A percentile compares a stretch with the other conserved stretches of the same genome.
Conservation (phyloP, 2,329 filamentous ascomycete genomes). For the Botrytis sinoallii region DNA sequence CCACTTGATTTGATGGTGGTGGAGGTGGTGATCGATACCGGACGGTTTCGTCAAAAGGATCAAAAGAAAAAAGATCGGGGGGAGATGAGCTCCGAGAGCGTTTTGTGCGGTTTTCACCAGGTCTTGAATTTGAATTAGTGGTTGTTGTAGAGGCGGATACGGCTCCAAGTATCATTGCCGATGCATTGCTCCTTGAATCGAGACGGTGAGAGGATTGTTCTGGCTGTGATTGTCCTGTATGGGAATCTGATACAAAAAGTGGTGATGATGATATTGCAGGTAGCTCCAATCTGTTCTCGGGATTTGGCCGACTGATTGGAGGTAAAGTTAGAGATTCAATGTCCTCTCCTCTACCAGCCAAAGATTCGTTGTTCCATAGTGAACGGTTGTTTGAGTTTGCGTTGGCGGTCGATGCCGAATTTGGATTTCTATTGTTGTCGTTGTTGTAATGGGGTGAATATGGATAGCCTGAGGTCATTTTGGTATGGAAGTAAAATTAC, state of each 20-base stretch:
- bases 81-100: not conserved
- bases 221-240: not conserved
- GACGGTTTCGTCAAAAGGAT: not conserved
- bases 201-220: not conserved
- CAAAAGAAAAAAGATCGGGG: not conserved
- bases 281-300: not conserved
- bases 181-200: not conserved
- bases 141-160: not conserved
- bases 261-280: slow-evolving; percentile 5
- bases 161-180: not conserved
- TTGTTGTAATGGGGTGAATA: slow-evolving; percentile 5
- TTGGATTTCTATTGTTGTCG: slow-evolving; percentile 5
- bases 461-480: slow-evolving; percentile 17
- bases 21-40: slow-evolving; percentile 7
- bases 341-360: not conserved
- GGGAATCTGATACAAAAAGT: slow-evolving; percentile 14
- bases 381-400: not conserved
- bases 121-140: not conserved
- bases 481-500: slow-evolving; percentile 16
- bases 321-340: slow-evolving; percentile 12
- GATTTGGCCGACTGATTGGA: slow-evolving; percentile 3
- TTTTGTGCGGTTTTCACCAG: not conserved
- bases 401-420: not conserved
- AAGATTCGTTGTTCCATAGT: slow-evolving; percentile 6
- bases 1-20: not conserved